Evolutionary conservation across 2,329 filamentous ascomycete genomes (phyloP).

Genomic region (Paraphoma chrysanthemicola): DNA sequence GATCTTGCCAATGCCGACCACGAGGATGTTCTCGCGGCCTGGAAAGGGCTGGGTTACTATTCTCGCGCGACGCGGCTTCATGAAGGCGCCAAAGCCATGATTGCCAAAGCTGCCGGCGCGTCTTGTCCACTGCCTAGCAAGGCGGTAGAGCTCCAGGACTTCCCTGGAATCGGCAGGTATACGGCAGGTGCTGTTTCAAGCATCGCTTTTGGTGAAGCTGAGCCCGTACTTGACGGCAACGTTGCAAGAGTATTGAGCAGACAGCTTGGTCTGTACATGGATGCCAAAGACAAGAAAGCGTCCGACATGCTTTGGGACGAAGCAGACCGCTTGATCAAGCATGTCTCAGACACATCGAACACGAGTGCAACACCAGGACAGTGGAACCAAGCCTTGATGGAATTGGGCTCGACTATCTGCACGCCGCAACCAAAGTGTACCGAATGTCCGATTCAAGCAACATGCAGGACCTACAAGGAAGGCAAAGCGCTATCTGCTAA

Average conservation of each 20-base stretch:
- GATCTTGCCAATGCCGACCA: slow-evolving; percentile 61
- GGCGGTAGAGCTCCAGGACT: slow-evolving; percentile 55
- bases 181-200: slow-evolving; percentile 69
- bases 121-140: slow-evolving; percentile 59
- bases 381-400: slow-evolving; percentile 72
- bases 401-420: slow-evolving; percentile 69
- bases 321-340: slow-evolving; percentile 62
- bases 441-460: slow-evolving; percentile 42
- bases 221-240: slow-evolving; percentile 70
- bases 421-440: slow-evolving; percentile 65
- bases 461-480: slow-evolving; percentile 43
- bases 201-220: slow-evolving; percentile 67
- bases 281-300: slow-evolving; percentile 63
- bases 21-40: slow-evolving; percentile 65
- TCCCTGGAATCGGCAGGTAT: slow-evolving; percentile 68
- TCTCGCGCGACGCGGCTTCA: slow-evolving; percentile 68
- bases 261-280: slow-evolving; percentile 64
- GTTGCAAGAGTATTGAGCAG: slow-evolving; percentile 67
- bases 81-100: slow-evolving; percentile 62
- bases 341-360: slow-evolving; percentile 31
- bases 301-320: slow-evolving; percentile 65
- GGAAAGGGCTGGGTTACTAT: slow-evolving; percentile 70
- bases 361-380: slow-evolving; percentile 62
- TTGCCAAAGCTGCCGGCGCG: slow-evolving; percentile 40
- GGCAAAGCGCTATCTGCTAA: slow-evolving; percentile 29